A percentile compares a stretch with the other conserved stretches of the same genome.
These are phyloP conservation scores for Quercus robur DNA, from an alignment of 306 rosid genomes.

Conservation along the genomic window DNA sequence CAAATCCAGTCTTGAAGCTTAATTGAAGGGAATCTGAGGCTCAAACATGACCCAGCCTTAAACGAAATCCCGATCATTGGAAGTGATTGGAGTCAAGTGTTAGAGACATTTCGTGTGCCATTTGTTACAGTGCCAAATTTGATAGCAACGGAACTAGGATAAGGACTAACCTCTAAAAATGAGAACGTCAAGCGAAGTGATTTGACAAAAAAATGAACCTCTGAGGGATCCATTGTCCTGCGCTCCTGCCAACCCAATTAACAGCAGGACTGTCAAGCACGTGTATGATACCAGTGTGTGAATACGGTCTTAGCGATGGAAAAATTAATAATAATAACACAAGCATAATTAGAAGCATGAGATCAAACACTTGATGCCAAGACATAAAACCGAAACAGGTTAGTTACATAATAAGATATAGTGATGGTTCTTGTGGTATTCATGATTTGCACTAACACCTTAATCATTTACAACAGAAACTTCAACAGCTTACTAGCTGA, in stretches of 20 bases:
- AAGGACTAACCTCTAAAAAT: constrained; percentile 56
- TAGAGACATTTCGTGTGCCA: constrained; percentile 7
- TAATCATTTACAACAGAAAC: not conserved
- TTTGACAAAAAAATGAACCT: constrained; percentile 56
- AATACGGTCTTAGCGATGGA: not conserved
- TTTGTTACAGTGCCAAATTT: constrained; percentile 6
- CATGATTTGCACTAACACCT: not conserved
- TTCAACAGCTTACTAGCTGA: not conserved
- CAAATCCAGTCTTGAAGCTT: not conserved
- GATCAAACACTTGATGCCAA: not conserved
- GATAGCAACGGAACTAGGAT: constrained; percentile 8
- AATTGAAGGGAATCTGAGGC: not conserved
- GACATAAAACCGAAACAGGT: not conserved
- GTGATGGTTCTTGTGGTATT: not conserved
- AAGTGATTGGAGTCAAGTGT: not conserved
- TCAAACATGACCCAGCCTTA: not conserved
- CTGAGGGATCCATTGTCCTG: constrained; percentile 49
- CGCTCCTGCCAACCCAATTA: constrained; percentile 71
- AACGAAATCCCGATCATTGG: not conserved
- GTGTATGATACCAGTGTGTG: not conserved
- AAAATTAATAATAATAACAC: not conserved
- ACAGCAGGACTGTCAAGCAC: constrained; percentile 4
- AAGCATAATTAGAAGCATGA: not conserved
- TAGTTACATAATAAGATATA: not conserved
- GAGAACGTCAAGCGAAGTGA: constrained; percentile 72